Evolutionary conservation across 805 yeast species (phyloP), one percentile per base, ranked within the genome.

Genomic region (Candida vaughaniae): DNA sequence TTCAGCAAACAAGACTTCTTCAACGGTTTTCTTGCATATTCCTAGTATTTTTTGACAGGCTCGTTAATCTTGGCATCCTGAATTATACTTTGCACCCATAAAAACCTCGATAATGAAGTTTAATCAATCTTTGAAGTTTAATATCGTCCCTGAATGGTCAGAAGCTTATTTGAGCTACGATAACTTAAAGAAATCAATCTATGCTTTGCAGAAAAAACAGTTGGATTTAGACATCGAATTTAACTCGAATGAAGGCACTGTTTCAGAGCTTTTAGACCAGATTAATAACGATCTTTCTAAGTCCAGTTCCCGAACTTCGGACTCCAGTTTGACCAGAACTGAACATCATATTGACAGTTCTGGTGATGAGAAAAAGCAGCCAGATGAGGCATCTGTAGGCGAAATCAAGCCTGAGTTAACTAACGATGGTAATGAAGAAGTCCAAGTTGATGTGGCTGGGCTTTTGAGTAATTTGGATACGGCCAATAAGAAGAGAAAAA

Each of bases 71-170:
- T 16, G 19, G 18, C 29, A 16, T 22, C n/a, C n/a, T n/a, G n/a
- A n/a, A n/a, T n/a, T n/a, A n/a, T n/a, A n/a, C 10, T 22, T 10
- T 22, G 7, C 7, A 10, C n/a, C n/a, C n/a, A n/a, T n/a, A n/a
- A n/a, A n/a, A n/a, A n/a, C n/a, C n/a, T n/a, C 20, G 20, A 12
- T 29, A 8, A 73, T 73, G 78, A 73, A 73, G 58, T 73, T 73
- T 45, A 63, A 73, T 20, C 76, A 71, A 41, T 71, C 77, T 22
- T 55, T 73, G 35, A 71, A 71, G 51, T 69, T 72, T 45, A 72
- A 72, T 45, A 70, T 73, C n/a, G 78, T 73, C 23, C 78, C 78
- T 4, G 78, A 73, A 49, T 73, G 77, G 77, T 63, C 61, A 43
- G 77, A 71, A 36, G 47, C 57, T 31, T 73, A 73, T 42, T 48